Conservation (phyloP, 176 grass and related monocot genomes). For the Cenchrus purpureus region DNA sequence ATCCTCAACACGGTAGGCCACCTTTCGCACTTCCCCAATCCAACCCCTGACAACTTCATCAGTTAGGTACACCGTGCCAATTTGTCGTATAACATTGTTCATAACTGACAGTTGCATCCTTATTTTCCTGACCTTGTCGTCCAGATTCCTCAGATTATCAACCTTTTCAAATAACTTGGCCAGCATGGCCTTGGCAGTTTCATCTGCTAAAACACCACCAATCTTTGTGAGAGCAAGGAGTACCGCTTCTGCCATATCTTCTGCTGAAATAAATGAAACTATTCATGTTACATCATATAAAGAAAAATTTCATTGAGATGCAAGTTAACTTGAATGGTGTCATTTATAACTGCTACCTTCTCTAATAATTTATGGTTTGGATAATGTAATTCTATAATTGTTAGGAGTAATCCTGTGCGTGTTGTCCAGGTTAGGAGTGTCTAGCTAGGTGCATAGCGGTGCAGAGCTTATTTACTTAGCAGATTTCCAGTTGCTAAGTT, state of each 20-base stretch:
- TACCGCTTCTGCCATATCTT: conserved; percentile 33
- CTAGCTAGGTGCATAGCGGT: too few species aligned
- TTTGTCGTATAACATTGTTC: conserved; percentile 24
- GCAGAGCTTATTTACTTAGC: too few species aligned
- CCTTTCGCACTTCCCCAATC: conserved; percentile 9
- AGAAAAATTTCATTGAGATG: background rate
- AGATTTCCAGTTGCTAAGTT: too few species aligned
- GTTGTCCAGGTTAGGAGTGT: too few species aligned
- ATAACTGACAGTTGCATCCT: conserved; percentile 1
- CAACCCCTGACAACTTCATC: background rate
- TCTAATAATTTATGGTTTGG: too few species aligned
- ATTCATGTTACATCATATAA: conserved; percentile 3
- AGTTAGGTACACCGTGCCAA: conserved; percentile 32
- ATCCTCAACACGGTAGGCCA: conserved; percentile 11
- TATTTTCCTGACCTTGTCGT: conserved; percentile 15
- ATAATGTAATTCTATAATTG: too few species aligned
- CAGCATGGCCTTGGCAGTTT: background rate
- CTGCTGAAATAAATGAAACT: background rate
- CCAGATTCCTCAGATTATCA: conserved; percentile 19
- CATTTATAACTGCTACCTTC: background rate
- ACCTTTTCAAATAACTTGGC: conserved; percentile 26
- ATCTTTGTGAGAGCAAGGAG: conserved; percentile 27
- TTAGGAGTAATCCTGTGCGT: too few species aligned
- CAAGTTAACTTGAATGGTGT: too few species aligned
- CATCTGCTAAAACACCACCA: background rate